Conservation (phyloP, 768 basidiomycete species). For the Obba rivulosa region DNA sequence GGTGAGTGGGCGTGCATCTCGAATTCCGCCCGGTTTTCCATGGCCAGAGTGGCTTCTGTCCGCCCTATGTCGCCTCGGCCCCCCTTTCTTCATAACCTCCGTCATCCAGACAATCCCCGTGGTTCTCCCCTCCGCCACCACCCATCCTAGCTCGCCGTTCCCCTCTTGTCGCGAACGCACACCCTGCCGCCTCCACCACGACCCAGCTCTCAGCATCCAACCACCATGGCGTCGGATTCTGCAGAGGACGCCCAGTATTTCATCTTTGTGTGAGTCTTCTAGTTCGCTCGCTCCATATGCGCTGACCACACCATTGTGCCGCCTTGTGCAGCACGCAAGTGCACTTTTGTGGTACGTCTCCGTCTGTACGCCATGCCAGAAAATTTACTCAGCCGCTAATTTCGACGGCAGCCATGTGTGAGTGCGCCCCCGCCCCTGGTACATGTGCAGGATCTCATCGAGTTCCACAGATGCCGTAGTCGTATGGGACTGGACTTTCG, state of each 20-base stretch:
- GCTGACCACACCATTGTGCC: neutral
- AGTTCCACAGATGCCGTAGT: constrained; percentile 66
- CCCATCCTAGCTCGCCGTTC: neutral
- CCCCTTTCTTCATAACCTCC: constrained; percentile 4
- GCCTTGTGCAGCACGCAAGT: constrained; percentile 49
- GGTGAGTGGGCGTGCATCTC: neutral
- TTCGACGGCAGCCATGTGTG: constrained; percentile 39
- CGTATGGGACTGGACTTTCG: constrained; percentile 82
- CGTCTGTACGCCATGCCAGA: constrained; percentile 14
- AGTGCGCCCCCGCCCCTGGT: neutral
- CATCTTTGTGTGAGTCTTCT: constrained; percentile 56
- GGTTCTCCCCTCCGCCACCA: neutral
- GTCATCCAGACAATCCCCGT: constrained; percentile 5
- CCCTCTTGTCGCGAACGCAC: neutral
- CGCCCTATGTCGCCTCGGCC: constrained; percentile 4
- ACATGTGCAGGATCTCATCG: neutral
- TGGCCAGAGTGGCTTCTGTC: constrained; percentile 2
- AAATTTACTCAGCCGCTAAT: constrained; percentile 25
- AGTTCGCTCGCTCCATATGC: neutral
- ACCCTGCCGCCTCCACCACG: neutral
- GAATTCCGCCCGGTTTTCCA: neutral
- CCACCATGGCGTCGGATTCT: constrained; percentile 38
- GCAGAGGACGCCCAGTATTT: constrained; percentile 55
- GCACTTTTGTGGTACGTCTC: constrained; percentile 77
- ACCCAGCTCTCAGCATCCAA: neutral